A percentile compares a stretch with the other conserved stretches of the same genome.
Evolutionary conservation across 2,329 filamentous ascomycete genomes (phyloP).

Genomic region (Fusarium hostae): DNA sequence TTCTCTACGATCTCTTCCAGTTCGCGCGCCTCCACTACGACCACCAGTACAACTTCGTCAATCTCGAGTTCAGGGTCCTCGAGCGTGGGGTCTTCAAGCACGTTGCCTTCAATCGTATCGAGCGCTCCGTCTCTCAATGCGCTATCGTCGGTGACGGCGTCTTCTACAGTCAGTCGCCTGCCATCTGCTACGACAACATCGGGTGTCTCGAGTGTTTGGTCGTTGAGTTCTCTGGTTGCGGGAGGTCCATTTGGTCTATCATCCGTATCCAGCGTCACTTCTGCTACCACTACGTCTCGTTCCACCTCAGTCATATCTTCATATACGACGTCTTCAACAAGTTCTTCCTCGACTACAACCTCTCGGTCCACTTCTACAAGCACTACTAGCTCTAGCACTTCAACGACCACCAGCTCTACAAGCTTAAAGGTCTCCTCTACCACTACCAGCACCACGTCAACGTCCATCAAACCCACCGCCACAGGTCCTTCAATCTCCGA

Average conservation of each 20-base stretch:
- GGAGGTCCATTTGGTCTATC: background rate
- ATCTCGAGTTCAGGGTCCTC: background rate
- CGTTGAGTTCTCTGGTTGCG: background rate
- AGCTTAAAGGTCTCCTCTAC: background rate
- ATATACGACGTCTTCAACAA: background rate
- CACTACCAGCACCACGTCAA: background rate
- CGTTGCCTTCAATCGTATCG: background rate
- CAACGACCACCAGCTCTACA: background rate
- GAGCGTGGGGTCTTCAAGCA: background rate
- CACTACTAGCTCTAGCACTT: background rate
- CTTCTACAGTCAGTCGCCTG: constrained; percentile 36
- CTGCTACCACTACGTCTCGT: background rate
- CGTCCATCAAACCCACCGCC: constrained; percentile 15
- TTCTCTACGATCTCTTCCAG: constrained; percentile 7
- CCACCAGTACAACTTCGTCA: background rate
- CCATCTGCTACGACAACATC: constrained; percentile 30
- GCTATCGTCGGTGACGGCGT: background rate
- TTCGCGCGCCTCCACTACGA: background rate
- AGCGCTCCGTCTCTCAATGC: constrained; percentile 29
- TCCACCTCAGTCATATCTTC: background rate
- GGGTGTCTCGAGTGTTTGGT: constrained; percentile 38
- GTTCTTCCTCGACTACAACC: background rate
- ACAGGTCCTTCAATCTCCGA: constrained; percentile 43
- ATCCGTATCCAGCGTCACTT: fast-evolving
- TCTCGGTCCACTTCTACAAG: background rate